These are phyloP conservation scores for Alternaria ethzedia DNA, from an alignment of 2,329 filamentous ascomycete species.

Conservation along the genomic window DNA sequence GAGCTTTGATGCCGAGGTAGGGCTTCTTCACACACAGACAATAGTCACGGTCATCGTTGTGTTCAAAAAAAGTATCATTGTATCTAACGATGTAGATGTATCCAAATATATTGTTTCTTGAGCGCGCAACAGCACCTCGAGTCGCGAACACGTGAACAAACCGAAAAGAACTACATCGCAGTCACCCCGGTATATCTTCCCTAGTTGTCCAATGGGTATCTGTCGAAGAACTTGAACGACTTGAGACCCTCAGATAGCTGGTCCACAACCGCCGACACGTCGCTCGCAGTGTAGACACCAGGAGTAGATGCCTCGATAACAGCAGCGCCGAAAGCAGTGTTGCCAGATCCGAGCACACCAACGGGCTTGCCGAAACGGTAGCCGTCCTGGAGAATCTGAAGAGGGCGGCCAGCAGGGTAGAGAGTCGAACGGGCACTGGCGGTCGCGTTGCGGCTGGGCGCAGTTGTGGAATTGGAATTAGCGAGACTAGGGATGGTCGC, in stretches of 20 bases:
- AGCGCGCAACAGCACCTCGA: neutral
- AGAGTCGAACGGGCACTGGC: constrained; percentile 55
- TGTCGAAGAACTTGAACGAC: constrained; percentile 69
- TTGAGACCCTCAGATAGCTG: constrained; percentile 60
- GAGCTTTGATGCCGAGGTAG: neutral
- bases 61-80: neutral
- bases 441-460: constrained; percentile 23
- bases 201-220: constrained; percentile 63
- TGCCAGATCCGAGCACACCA: constrained; percentile 61
- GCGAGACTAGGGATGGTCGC: constrained; percentile 28
- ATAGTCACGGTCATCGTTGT: neutral
- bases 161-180: neutral
- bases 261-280: constrained; percentile 23
- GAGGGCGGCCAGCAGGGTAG: constrained; percentile 68
- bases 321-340: constrained; percentile 50
- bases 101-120: neutral
- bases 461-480: constrained; percentile 33
- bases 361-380: constrained; percentile 76
- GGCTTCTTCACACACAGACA: neutral
- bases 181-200: neutral
- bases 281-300: constrained; percentile 40
- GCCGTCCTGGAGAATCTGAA: constrained; percentile 67
- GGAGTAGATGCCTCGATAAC: constrained; percentile 54
- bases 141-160: neutral
- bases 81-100: neutral